These are phyloP conservation scores for Tricholoma flavovirens DNA, from an alignment of 768 basidiomycete genomes.

Conservation along the genomic window DNA sequence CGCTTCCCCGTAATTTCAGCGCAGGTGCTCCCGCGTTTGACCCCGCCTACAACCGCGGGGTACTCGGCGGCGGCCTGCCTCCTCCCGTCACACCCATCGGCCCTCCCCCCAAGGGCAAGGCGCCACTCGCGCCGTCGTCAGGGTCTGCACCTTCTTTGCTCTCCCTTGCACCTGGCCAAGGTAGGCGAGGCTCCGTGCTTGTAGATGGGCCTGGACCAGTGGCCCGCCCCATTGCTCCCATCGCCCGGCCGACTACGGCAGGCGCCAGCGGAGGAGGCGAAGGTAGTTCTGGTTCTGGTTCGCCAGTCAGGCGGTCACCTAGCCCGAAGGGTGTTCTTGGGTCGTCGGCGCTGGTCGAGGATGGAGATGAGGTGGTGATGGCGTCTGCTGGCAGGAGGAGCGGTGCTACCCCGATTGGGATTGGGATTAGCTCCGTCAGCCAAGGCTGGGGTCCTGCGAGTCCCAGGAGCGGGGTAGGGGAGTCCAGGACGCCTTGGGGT, in stretches of 20 bases:
- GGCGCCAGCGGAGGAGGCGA: constrained; percentile 42
- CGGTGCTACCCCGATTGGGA: constrained; percentile 27
- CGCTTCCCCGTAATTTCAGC: constrained; percentile 49
- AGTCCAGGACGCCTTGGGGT: constrained; percentile 24
- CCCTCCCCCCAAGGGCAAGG: constrained; percentile 46
- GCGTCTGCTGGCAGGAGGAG: constrained; percentile 40
- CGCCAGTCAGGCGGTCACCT: constrained; percentile 42
- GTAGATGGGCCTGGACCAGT: constrained; percentile 54
- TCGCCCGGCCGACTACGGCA: constrained; percentile 53
- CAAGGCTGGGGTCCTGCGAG: constrained; percentile 47
- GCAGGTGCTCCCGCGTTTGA: constrained; percentile 48
- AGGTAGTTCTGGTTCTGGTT: constrained; percentile 58
- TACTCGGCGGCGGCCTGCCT: constrained; percentile 17
- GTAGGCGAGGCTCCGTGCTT: constrained; percentile 39
- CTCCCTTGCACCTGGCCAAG: constrained; percentile 41
- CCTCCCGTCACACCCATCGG: constrained; percentile 46
- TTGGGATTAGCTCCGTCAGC: constrained; percentile 25
- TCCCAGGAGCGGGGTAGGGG: constrained; percentile 37
- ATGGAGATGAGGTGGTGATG: constrained; percentile 73
- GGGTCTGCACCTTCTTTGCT: constrained; percentile 29
- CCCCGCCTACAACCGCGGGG: constrained; percentile 38
- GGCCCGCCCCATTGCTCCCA: constrained; percentile 59
- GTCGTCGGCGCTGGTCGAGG: constrained; percentile 71
- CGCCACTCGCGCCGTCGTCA: constrained; percentile 25
- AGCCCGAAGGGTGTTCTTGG: constrained; percentile 66